Evolutionary conservation across 148 eudicot genomes (phyloP).

Genomic region (Euryodendron excelsum): DNA sequence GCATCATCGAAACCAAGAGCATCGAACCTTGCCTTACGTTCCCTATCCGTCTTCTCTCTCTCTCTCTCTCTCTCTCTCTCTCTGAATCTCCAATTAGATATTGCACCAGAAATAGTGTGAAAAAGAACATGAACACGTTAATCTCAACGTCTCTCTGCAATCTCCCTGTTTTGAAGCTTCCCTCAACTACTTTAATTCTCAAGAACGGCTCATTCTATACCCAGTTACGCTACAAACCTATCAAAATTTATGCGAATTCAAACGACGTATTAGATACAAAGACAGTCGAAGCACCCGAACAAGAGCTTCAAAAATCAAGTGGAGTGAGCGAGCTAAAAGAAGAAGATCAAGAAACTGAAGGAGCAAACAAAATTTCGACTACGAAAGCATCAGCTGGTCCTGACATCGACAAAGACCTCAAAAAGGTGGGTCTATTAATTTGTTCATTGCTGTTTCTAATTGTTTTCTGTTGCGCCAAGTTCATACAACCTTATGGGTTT

Average conservation of each 20-base stretch:
- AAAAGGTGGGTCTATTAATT: slow-evolving; percentile 45
- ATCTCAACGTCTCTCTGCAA: background rate
- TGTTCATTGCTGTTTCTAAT: background rate
- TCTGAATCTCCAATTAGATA: background rate
- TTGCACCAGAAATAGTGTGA: background rate
- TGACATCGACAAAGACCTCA: slow-evolving; percentile 56
- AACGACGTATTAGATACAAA: slow-evolving; percentile 1
- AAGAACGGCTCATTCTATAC: background rate
- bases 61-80: background rate
- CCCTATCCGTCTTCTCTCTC: background rate
- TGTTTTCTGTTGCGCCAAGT: too few relatives aligned
- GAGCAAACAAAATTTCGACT: background rate
- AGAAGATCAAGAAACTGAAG: slow-evolving; percentile 1
- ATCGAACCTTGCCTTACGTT: background rate
- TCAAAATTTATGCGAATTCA: background rate
- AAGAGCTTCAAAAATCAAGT: background rate
- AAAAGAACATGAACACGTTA: background rate
- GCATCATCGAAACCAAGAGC: too few relatives aligned
- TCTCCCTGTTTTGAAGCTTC: background rate
- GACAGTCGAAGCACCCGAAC: slow-evolving; percentile 1
- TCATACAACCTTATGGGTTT: too few relatives aligned
- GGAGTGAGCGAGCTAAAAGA: background rate
- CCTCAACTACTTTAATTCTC: background rate
- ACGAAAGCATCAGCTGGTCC: slow-evolving; percentile 15
- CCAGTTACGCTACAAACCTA: background rate